phyloP scores from a whole-genome alignment of 352 stramenopile species.

The Peronospora farinosa region DNA sequence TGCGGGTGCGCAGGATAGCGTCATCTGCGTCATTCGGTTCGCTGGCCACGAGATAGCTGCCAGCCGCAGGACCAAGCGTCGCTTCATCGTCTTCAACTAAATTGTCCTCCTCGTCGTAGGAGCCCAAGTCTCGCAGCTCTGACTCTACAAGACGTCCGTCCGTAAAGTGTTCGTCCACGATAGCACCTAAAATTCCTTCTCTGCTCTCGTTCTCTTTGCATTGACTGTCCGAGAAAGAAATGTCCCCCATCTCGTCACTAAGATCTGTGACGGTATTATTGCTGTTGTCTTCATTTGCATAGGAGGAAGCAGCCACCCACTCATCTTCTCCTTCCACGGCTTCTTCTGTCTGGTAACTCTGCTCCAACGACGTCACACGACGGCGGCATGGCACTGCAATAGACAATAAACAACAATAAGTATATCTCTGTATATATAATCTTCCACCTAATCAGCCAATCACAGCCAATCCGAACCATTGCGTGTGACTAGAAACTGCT shows the following conservation, averaged over 20 bases:
- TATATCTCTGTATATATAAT: not conserved
- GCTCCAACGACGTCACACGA: slow-evolving; percentile 69
- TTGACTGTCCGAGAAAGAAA: slow-evolving; percentile 42
- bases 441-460: not conserved
- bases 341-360: slow-evolving; percentile 65
- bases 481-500: slow-evolving; percentile 85
- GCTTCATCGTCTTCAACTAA: slow-evolving; percentile 67
- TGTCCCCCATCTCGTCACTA: slow-evolving; percentile 50
- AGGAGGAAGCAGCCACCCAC: slow-evolving; percentile 86
- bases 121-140: slow-evolving; percentile 45
- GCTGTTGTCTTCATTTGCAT: slow-evolving; percentile 35
- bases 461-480: slow-evolving; percentile 31
- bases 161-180: slow-evolving; percentile 71
- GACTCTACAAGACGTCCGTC: slow-evolving; percentile 12
- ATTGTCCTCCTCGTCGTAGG: slow-evolving; percentile 77
- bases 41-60: slow-evolving; percentile 54
- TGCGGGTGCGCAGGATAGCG: slow-evolving; percentile 91
- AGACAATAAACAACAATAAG: not conserved
- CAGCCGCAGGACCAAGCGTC: slow-evolving; percentile 22
- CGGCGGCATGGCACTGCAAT: slow-evolving; percentile 78
- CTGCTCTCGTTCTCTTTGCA: slow-evolving; percentile 1
- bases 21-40: slow-evolving; percentile 86
- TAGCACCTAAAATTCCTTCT: slow-evolving; percentile 44
- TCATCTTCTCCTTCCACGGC: slow-evolving; percentile 82
- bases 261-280: slow-evolving; percentile 34